These are phyloP conservation scores for Aristolochia contorta DNA, from an alignment of 164 flowering plant genomes.

Conservation along the genomic window DNA sequence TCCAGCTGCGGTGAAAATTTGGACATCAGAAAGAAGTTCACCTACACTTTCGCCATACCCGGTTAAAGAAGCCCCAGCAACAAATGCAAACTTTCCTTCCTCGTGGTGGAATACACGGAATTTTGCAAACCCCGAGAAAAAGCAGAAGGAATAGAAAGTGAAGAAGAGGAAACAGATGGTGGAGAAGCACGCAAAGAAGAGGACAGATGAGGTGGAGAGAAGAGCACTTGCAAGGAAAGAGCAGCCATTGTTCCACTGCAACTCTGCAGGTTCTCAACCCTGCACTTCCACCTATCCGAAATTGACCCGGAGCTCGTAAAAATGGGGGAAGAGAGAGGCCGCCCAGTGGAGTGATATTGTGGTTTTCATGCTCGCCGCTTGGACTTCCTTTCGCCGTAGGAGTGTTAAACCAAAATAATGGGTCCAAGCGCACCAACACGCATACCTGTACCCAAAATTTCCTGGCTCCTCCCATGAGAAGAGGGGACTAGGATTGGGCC, in stretches of 20 bases:
- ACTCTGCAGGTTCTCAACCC: no score
- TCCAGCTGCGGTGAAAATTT: constrained; percentile 59
- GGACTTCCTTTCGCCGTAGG: background rate
- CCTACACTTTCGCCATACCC: constrained; percentile 10
- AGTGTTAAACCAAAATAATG: no score
- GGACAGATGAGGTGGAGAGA: background rate
- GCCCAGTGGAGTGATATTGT: background rate
- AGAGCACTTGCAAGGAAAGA: background rate
- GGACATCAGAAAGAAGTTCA: constrained; percentile 43
- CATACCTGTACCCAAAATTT: no score
- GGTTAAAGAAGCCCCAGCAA: constrained; percentile 7
- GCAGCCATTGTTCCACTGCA: background rate
- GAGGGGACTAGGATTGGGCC: no score
- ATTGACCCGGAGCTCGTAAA: no score
- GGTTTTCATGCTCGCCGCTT: background rate
- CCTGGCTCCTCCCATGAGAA: no score
- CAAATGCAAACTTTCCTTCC: background rate
- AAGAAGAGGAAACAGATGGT: constrained; percentile 1
- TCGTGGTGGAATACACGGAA: background rate
- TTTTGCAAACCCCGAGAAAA: background rate
- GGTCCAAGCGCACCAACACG: no score
- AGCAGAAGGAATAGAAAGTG: background rate
- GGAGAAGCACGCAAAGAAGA: background rate
- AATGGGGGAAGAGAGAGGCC: no score
- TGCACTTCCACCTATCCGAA: no score